Evolutionary conservation across 805 yeast genomes (phyloP), one percentile per base, ranked within the genome.

Genomic region (Saccharomycopsis oosterbeekiorum): DNA sequence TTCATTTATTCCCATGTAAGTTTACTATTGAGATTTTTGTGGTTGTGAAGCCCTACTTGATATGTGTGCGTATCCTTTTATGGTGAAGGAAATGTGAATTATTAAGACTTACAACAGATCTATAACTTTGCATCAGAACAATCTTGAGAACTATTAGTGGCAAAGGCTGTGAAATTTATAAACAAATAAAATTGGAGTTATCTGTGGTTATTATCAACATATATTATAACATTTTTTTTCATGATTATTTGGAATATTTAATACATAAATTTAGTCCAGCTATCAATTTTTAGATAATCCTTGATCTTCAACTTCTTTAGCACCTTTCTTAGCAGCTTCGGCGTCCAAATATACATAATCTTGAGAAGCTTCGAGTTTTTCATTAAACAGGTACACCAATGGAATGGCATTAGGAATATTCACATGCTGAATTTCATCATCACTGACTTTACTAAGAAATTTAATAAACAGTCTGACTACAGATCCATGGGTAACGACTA

Each of bases 321-420:
- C 91, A 73, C 88, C 90, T 61, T 84, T 80, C 62, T 82, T 84
- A 47, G 94, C 94, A 64, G 80, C 84, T 72, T 86, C 89, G 8
- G 93, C 94, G 73, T 88, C 96, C 68, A 88, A 75, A 75, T 88
- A 88, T 70, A 79, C 82, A 65, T 85, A 85, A 42, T 79, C 81
- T 70, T 74, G 78, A 67, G 75, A 75, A 68, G 79, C 82, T 68
- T 74, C 72, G 70, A 77, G 77, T 24, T 75, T 68, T 57, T 77
- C 51, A 67, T 83, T 84, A 67, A 87, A 74, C 67, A 84, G 85
- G 66, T 87, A 75, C 57, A 84, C 85, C 73, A 88, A 77, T 55
- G 96, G 96, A 58, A 88, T 86, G 61, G 91, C 94, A 69, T 90
- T 88, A 36, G 96, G 94, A 60, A 88, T 86, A 75, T 88, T 88